Evolutionary conservation across 331 rosid genomes (phyloP).

Genomic region (Quercus lobata): DNA sequence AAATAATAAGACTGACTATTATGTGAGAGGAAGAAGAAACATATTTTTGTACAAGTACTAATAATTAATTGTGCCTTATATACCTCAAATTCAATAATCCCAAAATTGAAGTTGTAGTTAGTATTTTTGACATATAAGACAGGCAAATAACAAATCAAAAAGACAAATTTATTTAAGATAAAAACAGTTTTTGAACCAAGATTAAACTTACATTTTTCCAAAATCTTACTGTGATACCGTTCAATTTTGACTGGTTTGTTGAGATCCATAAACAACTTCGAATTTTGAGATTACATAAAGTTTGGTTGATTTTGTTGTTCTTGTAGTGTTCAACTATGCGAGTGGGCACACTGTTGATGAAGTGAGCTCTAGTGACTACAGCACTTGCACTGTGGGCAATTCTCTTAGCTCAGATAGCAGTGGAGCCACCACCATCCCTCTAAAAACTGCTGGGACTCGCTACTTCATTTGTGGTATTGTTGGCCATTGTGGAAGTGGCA

Average conservation of each 20-base stretch:
- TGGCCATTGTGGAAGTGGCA: conserved; percentile 79
- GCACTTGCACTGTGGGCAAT: conserved; percentile 54
- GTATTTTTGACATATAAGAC: no score
- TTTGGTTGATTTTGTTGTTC: neutral
- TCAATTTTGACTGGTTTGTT: conserved; percentile 39
- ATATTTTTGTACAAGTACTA: no score
- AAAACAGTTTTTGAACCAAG: no score
- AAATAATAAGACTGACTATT: no score
- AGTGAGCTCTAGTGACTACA: conserved; percentile 69
- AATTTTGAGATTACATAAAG: no score
- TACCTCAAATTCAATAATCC: no score
- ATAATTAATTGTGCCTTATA: no score
- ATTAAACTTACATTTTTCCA: no score
- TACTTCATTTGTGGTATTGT: conserved; percentile 63
- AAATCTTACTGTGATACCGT: conserved; percentile 26
- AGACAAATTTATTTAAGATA: no score
- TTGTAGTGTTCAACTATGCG: conserved; percentile 69
- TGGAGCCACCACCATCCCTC: conserved; percentile 69
- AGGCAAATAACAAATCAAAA: no score
- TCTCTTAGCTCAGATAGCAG: conserved; percentile 62
- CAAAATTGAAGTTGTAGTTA: no score
- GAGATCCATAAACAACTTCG: neutral
- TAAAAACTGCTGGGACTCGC: conserved; percentile 67
- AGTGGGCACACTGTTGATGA: conserved; percentile 88
- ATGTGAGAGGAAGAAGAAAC: no score